phyloP scores from a whole-genome alignment of 176 grass and related monocot species.

The Cenchrus purpureus region DNA sequence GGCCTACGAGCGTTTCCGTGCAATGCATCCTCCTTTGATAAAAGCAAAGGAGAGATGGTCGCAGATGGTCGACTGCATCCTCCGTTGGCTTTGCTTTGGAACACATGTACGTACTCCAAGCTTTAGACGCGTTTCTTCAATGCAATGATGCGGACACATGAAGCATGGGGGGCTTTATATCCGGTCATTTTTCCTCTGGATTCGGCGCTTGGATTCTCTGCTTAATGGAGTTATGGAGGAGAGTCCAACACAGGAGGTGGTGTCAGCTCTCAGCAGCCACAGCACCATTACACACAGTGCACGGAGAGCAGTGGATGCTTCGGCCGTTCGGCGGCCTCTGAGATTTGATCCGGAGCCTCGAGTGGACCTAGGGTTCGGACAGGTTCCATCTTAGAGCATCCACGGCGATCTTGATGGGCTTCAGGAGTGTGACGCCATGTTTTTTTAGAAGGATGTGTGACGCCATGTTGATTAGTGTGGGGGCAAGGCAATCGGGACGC shows the following conservation, averaged over 20 bases:
- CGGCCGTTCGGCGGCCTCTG: too few relatives aligned
- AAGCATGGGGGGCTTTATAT: neutral
- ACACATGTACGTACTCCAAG: neutral
- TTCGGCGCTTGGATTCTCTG: neutral
- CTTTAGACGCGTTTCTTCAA: constrained; percentile 1
- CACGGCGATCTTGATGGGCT: neutral
- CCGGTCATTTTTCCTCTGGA: neutral
- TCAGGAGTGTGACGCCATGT: neutral
- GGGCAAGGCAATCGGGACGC: neutral
- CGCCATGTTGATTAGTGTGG: neutral
- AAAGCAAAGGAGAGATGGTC: neutral
- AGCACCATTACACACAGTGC: neutral
- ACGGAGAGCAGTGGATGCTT: neutral
- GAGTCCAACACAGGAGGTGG: neutral
- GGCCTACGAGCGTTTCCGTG: neutral
- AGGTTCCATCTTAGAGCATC: neutral
- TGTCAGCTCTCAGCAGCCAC: neutral
- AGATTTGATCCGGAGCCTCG: neutral
- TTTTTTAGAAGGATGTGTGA: neutral
- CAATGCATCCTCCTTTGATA: neutral
- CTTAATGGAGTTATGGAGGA: neutral
- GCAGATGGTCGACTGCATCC: too few relatives aligned
- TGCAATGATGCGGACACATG: constrained; percentile 22
- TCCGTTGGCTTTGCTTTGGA: neutral
- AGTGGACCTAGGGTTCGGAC: neutral